Evolutionary conservation across 2,329 filamentous ascomycete genomes (phyloP).

Genomic region (Pseudocercospora musae): DNA sequence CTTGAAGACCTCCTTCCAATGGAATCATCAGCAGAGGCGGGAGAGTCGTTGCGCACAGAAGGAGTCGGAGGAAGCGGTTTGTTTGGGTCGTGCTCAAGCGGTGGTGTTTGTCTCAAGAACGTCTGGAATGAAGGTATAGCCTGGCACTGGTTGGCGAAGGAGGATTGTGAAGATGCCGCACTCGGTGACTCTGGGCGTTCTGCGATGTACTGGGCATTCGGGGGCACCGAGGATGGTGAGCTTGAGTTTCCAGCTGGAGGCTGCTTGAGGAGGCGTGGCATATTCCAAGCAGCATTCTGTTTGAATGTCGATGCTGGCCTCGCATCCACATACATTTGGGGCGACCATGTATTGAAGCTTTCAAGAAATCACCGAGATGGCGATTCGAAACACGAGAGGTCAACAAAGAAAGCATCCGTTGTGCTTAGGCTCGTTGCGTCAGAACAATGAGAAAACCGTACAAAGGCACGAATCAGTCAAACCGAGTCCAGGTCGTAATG

Average conservation of each 20-base stretch:
- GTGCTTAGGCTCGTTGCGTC: background rate
- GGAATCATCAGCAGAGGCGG: background rate
- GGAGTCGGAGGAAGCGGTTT: constrained; percentile 36
- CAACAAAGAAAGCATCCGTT: constrained; percentile 8
- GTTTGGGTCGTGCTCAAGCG: constrained; percentile 23
- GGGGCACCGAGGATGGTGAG: background rate
- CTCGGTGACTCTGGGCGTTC: constrained; percentile 7
- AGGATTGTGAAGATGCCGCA: constrained; percentile 23
- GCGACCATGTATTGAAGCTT: background rate
- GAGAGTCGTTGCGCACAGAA: background rate
- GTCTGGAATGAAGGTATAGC: constrained; percentile 32
- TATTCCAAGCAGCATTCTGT: constrained; percentile 22
- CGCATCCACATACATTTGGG: constrained; percentile 27
- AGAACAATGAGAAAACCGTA: background rate
- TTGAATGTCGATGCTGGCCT: constrained; percentile 25
- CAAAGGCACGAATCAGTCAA: background rate
- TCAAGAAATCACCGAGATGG: background rate
- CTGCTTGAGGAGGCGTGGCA: constrained; percentile 17
- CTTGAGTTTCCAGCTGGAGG: constrained; percentile 14
- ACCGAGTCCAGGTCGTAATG: background rate
- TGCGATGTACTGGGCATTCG: background rate
- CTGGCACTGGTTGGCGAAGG: constrained; percentile 27
- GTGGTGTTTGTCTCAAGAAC: constrained; percentile 33
- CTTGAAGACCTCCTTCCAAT: constrained; percentile 30
- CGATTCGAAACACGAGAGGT: background rate